Evolutionary conservation across 75 land plant genomes (phyloP).

Genomic region (Picea sitchensis): DNA sequence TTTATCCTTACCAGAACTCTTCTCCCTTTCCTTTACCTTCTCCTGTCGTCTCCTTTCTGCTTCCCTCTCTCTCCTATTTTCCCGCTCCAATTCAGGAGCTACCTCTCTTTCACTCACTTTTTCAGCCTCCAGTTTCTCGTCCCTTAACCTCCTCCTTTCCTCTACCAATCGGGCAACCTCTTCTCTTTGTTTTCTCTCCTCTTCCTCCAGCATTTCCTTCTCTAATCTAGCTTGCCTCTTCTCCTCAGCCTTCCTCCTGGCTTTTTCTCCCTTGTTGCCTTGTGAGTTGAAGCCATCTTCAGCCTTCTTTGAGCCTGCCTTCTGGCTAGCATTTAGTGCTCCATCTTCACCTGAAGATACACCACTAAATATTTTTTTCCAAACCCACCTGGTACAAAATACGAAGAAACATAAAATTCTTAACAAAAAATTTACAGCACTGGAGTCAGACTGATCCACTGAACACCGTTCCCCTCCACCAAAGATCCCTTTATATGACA

Average conservation of each 20-base stretch:
- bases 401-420: constrained; percentile 36
- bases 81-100: constrained; percentile 45
- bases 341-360: constrained; percentile 43
- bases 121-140: constrained; percentile 68
- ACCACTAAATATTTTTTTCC: constrained; percentile 51
- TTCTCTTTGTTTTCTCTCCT: constrained; percentile 75
- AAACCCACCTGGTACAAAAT: constrained; percentile 54
- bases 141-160: constrained; percentile 72
- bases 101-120: constrained; percentile 40
- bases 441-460: constrained; percentile 36
- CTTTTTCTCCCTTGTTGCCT: constrained; percentile 76
- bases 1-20: constrained; percentile 39
- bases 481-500: neutral
- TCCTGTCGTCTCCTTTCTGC: constrained; percentile 69
- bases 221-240: constrained; percentile 94
- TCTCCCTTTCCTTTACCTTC: constrained; percentile 71
- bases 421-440: constrained; percentile 25
- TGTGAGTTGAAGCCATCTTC: constrained; percentile 52
- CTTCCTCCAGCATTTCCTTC: constrained; percentile 87
- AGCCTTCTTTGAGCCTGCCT: constrained; percentile 40
- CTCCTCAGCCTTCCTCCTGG: constrained; percentile 90
- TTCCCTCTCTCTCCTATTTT: constrained; percentile 52
- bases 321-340: constrained; percentile 24
- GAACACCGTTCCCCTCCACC: constrained; percentile 25
- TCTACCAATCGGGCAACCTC: constrained; percentile 77